A percentile compares a stretch with the other conserved stretches of the same genome.
Evolutionary conservation across 2,329 filamentous ascomycete species (phyloP).

Genomic region (Fusarium nisikadoi): DNA sequence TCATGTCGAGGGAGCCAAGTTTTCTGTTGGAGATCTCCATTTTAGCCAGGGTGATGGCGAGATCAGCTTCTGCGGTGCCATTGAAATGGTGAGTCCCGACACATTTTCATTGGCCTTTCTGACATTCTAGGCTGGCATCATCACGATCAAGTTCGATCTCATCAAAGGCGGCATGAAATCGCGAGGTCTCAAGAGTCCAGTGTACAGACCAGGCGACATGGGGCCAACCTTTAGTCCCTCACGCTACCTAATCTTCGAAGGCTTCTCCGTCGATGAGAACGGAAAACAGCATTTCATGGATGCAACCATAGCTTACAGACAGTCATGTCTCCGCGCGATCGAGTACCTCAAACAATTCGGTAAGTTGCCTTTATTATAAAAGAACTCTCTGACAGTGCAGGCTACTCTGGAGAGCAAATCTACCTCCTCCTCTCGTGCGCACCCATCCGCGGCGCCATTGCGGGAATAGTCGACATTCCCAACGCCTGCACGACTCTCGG

Average conservation of each 20-base stretch:
- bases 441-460: constrained; percentile 87
- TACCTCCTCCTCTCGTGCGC: constrained; percentile 88
- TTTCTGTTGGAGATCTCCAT: constrained; percentile 88
- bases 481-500: constrained; percentile 92
- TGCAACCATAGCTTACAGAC: constrained; percentile 85
- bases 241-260: constrained; percentile 60
- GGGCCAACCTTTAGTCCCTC: constrained; percentile 29
- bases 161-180: constrained; percentile 83
- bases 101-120: background rate
- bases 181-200: constrained; percentile 82
- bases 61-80: constrained; percentile 88
- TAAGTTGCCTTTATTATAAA: background rate
- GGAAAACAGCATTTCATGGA: constrained; percentile 93
- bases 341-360: constrained; percentile 52
- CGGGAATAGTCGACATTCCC: constrained; percentile 89
- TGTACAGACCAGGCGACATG: constrained; percentile 80
- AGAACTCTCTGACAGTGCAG: constrained; percentile 2
- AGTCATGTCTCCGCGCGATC: constrained; percentile 72
- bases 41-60: constrained; percentile 91
- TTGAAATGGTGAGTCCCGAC: constrained; percentile 74
- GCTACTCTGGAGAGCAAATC: constrained; percentile 77
- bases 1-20: constrained; percentile 87
- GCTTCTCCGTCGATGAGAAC: constrained; percentile 87
- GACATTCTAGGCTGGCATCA: constrained; percentile 70
- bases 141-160: constrained; percentile 89